These are phyloP conservation scores for Spergularia azorica DNA, from an alignment of 179 eudicot genomes.

Conservation along the genomic window DNA sequence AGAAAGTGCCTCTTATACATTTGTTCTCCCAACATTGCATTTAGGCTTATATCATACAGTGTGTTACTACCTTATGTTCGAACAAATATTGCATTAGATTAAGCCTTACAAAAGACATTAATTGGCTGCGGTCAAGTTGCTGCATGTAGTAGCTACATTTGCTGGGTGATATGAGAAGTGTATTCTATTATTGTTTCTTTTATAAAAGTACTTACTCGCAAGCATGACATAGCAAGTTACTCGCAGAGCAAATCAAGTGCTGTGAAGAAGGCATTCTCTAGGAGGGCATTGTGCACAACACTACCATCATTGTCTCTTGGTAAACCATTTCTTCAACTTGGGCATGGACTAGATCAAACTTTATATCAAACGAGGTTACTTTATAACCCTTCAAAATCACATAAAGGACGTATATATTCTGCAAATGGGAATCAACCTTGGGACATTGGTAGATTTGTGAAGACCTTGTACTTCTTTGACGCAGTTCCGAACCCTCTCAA, in stretches of 20 bases:
- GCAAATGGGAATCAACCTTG: conserved; percentile 78
- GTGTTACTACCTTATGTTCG: background rate
- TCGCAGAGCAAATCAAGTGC: conserved; percentile 52
- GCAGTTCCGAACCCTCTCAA: conserved; percentile 88
- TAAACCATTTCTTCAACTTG: conserved; percentile 60
- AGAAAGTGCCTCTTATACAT: too few relatives aligned
- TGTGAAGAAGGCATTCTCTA: conserved; percentile 42
- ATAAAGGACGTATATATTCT: conserved; percentile 49
- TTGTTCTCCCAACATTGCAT: too few relatives aligned
- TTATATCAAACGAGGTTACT: conserved; percentile 34
- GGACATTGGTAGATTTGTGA: conserved; percentile 89
- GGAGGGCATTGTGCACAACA: conserved; percentile 35
- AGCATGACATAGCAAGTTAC: conserved; percentile 13
- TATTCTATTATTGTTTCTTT: background rate
- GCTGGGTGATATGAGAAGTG: background rate
- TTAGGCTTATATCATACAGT: too few relatives aligned
- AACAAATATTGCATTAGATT: too few relatives aligned
- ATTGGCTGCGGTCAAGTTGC: conserved; percentile 4
- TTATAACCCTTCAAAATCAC: conserved; percentile 45
- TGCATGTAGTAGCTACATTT: background rate
- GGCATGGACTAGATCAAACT: conserved; percentile 33
- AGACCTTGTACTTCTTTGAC: conserved; percentile 85
- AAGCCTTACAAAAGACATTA: background rate
- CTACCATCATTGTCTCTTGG: conserved; percentile 51
- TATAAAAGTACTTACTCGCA: background rate